Conservation (phyloP, 2,329 filamentous ascomycete species). For the Furcasterigmium furcatum region DNA sequence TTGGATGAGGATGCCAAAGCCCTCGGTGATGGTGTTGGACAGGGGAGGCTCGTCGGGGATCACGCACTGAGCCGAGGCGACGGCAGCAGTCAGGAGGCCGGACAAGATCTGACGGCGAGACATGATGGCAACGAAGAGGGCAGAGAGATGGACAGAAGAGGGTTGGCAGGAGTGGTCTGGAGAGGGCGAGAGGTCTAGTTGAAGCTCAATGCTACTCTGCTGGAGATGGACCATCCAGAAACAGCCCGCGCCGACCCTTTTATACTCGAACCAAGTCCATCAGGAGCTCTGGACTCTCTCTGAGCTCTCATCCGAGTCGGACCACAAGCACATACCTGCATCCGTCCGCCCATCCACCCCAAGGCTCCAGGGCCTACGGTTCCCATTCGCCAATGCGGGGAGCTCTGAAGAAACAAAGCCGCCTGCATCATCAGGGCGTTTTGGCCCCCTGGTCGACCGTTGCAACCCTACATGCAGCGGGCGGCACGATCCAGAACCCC, state of each 20-base stretch:
- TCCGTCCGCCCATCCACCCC: not conserved
- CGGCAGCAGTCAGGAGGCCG: constrained; percentile 14
- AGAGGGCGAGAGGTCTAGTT: not conserved
- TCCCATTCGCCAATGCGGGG: not conserved
- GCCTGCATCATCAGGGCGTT: not conserved
- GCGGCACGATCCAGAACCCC: not conserved
- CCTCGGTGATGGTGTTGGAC: constrained; percentile 25
- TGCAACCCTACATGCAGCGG: not conserved
- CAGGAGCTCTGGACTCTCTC: not conserved
- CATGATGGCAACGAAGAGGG: not conserved
- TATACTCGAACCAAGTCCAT: not conserved
- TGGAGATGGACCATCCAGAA: not conserved
- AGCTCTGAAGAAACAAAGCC: not conserved
- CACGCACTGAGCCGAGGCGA: constrained; percentile 23
- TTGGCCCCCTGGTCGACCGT: not conserved
- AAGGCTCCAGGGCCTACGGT: not conserved
- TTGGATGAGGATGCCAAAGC: constrained; percentile 33
- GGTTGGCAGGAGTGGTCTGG: not conserved
- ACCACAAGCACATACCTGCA: not conserved
- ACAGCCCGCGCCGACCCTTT: not conserved
- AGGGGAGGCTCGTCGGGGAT: constrained; percentile 20
- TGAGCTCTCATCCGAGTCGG: not conserved
- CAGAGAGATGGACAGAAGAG: not conserved
- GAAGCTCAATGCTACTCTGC: not conserved
- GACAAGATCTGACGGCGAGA: not conserved